These are phyloP conservation scores for Tricholoma hemisulphureum DNA, from an alignment of 768 basidiomycete genomes.

Conservation along the genomic window DNA sequence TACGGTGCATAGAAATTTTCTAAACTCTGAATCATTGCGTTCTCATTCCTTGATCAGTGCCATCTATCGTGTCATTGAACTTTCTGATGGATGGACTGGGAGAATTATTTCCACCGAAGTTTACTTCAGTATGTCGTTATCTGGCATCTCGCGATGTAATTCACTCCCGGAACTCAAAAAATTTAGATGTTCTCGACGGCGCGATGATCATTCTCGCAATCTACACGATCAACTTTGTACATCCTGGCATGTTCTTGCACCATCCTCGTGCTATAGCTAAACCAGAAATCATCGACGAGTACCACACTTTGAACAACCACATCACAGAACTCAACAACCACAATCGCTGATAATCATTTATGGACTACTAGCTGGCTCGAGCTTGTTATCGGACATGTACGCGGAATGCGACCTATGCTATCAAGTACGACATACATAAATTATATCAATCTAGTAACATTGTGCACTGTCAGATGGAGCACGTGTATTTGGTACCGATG, in stretches of 20 bases:
- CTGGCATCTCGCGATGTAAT: neutral
- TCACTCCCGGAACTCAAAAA: neutral
- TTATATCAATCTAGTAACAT: no score
- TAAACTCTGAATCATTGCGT: neutral
- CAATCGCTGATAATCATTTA: no score
- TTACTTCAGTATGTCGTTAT: conserved; percentile 37
- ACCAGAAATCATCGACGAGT: neutral
- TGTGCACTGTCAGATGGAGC: no score
- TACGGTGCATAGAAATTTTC: conserved; percentile 33
- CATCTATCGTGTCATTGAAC: conserved; percentile 53
- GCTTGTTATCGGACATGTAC: no score
- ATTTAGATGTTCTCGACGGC: conserved; percentile 45
- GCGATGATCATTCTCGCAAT: conserved; percentile 43
- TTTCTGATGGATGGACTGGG: conserved; percentile 51
- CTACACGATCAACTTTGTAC: conserved; percentile 40
- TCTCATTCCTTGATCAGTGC: conserved; percentile 30
- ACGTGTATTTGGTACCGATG: no score
- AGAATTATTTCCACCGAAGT: conserved; percentile 47
- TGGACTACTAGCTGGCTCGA: no score
- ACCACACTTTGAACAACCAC: no score
- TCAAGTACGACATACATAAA: no score
- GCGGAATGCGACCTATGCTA: no score
- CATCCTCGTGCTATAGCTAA: neutral
- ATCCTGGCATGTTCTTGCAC: conserved; percentile 35
- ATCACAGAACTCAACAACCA: no score